Evolutionary conservation across 1,284 basidiomycete species (phyloP).

Genomic region (Ustilago vetiveriae): DNA sequence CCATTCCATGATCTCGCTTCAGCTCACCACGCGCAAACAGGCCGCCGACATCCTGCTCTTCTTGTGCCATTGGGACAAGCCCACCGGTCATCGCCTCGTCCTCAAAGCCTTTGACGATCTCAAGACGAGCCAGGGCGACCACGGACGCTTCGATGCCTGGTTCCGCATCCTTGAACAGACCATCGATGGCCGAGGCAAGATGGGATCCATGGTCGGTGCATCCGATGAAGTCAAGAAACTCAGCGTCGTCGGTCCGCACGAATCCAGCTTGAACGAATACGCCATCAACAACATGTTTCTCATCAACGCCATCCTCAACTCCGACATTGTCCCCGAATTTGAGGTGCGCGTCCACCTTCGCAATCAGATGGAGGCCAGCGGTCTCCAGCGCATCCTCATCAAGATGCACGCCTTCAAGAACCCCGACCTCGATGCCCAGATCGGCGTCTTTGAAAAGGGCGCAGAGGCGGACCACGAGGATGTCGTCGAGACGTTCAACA

Average conservation of each 20-base stretch:
- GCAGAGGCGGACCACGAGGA: constrained; percentile 83
- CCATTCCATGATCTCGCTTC: constrained; percentile 83
- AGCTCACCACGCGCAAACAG: constrained; percentile 81
- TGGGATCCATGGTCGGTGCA: constrained; percentile 93
- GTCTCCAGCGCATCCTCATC: constrained; percentile 78
- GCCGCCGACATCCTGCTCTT: constrained; percentile 79
- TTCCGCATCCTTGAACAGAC: constrained; percentile 82
- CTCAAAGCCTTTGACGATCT: constrained; percentile 69
- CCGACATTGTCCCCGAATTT: constrained; percentile 68
- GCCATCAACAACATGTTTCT: constrained; percentile 60
- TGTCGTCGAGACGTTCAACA: constrained; percentile 80
- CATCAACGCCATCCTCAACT: constrained; percentile 58
- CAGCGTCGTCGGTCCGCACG: constrained; percentile 72
- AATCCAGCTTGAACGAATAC: constrained; percentile 78
- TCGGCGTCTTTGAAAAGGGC: constrained; percentile 75
- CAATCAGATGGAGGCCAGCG: constrained; percentile 86
- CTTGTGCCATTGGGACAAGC: constrained; percentile 70
- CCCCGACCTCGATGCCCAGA: constrained; percentile 75
- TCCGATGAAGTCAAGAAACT: constrained; percentile 82
- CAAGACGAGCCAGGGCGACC: constrained; percentile 51
- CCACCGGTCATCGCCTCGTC: constrained; percentile 70
- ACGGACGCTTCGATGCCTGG: constrained; percentile 82
- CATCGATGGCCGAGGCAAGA: constrained; percentile 85
- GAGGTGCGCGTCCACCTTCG: constrained; percentile 86
- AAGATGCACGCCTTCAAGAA: constrained; percentile 77